A percentile compares a stretch with the other conserved stretches of the same genome.
These are phyloP conservation scores for Lasiosphaeria ovina DNA, from an alignment of 495 filamentous ascomycete species.

Conservation along the genomic window DNA sequence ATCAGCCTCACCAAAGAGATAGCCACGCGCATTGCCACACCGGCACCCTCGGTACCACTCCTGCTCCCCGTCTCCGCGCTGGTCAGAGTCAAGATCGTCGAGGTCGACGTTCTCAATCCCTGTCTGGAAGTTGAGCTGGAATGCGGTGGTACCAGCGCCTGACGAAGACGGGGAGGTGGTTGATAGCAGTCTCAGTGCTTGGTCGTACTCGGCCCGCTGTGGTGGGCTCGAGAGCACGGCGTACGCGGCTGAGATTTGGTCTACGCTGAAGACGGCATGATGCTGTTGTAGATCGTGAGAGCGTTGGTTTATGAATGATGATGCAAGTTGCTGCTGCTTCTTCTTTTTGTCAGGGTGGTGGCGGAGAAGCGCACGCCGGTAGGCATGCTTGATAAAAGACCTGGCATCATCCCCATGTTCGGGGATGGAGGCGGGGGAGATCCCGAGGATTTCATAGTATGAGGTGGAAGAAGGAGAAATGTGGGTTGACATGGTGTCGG, in stretches of 20 bases:
- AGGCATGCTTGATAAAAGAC: conserved; percentile 66
- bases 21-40: conserved; percentile 77
- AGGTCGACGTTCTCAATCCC: conserved; percentile 81
- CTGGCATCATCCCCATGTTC: background rate
- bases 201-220: conserved; percentile 66
- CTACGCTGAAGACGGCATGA: conserved; percentile 51
- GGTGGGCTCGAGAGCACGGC: conserved; percentile 60
- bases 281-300: conserved; percentile 16
- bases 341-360: conserved; percentile 78
- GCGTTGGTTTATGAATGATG: conserved; percentile 8
- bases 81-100: conserved; percentile 67
- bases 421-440: conserved; percentile 32
- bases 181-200: conserved; percentile 40
- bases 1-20: conserved; percentile 65
- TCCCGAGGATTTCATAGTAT: conserved; percentile 46
- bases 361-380: conserved; percentile 71
- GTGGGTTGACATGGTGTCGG: background rate
- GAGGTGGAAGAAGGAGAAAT: conserved; percentile 23
- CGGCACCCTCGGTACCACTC: conserved; percentile 71
- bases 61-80: conserved; percentile 22
- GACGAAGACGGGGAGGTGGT: background rate
- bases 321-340: conserved; percentile 1
- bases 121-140: conserved; percentile 50
- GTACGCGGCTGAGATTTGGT: conserved; percentile 78
- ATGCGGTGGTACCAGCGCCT: background rate